Base-by-base conservation (phyloP, 129 eudicot species). In the Arctium minus region DNA sequence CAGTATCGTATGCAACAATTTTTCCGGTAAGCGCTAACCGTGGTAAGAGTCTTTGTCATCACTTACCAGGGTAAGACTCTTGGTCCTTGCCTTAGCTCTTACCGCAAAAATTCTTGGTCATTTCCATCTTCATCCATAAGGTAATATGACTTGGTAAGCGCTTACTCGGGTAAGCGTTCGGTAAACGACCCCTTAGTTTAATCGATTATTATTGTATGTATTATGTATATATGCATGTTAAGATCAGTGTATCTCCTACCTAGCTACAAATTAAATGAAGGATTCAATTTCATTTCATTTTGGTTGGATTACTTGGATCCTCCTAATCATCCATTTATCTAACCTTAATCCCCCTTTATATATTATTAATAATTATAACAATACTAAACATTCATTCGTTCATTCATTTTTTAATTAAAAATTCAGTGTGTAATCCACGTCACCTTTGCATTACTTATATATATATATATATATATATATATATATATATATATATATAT, bases 301-400 rank as follows among this genome's bases (percentile, higher is more conserved):
- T 13, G 40, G 79, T 75, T 75, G 79, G 68, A 48, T 5, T 60
- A 60, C n/a, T 60, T 60, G 68, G 9, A 60, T 60, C 68, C 68
- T 48, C 79, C 79, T 48, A 75, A 75, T 75, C 79, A 75, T 75
- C 79, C 79, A 44, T 75, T 48, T 17, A 44, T 75, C 56, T 48
- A 17, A 75, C 38, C 68, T 30, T 1, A 33, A 46, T 30, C 35
- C 4, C 68, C 68, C 29, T 56, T 56, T 56, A n/a, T 13, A 56
- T 17, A 4, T 56, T 56, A 56, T 56, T 22, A 22, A 22, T 22
- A 22, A 22, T 22, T 13, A 56, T 56, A 56, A 56, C 27, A 56
- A 56, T 27, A 56, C 6, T 17, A 60, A 60, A 60, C 29, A 60
- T 60, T 60, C 67, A 60, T 60, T 60, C 29, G 7, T 53, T 53